phyloP scores from a whole-genome alignment of 495 filamentous ascomycete genomes.

The Xylaria grammica region DNA sequence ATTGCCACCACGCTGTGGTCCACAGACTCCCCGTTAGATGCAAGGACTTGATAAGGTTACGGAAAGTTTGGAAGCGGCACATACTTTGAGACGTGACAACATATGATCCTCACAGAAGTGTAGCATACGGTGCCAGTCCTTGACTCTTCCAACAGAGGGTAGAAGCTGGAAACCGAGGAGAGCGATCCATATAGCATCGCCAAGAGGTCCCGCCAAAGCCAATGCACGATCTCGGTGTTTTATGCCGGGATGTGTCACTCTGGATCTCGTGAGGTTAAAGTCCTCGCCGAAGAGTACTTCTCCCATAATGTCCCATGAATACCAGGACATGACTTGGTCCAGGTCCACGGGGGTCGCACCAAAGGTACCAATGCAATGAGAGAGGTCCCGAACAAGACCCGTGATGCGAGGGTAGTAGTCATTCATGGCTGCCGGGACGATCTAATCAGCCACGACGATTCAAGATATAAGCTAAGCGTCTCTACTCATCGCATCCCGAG shows the following conservation, averaged over 20 bases:
- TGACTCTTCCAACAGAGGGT: slow-evolving; percentile 19
- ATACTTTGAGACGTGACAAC: slow-evolving; percentile 19
- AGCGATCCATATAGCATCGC: slow-evolving; percentile 28
- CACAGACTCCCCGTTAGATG: not conserved
- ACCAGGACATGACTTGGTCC: slow-evolving; percentile 26
- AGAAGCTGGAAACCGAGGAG: slow-evolving; percentile 22
- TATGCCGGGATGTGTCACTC: slow-evolving; percentile 17
- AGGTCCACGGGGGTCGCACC: slow-evolving; percentile 14
- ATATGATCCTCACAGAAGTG: slow-evolving; percentile 27
- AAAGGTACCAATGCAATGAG: slow-evolving; percentile 13
- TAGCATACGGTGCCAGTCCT: slow-evolving; percentile 27
- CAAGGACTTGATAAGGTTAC: not conserved
- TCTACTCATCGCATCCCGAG: not conserved
- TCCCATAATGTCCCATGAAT: slow-evolving; percentile 18
- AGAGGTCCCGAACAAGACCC: slow-evolving; percentile 8
- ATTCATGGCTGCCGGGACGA: slow-evolving; percentile 19
- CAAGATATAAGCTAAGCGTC: not conserved
- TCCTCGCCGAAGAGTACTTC: slow-evolving; percentile 22
- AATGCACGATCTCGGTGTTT: slow-evolving; percentile 27
- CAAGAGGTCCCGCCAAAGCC: slow-evolving; percentile 25
- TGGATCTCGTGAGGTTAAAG: slow-evolving; percentile 12
- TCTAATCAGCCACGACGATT: not conserved
- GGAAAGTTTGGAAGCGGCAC: not conserved
- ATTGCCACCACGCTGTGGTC: slow-evolving; percentile 21
- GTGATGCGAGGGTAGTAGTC: slow-evolving; percentile 25